Evolutionary conservation across 495 filamentous ascomycete species (phyloP), one percentile per base, ranked within the genome.

Genomic region (Penicillium silybi): DNA sequence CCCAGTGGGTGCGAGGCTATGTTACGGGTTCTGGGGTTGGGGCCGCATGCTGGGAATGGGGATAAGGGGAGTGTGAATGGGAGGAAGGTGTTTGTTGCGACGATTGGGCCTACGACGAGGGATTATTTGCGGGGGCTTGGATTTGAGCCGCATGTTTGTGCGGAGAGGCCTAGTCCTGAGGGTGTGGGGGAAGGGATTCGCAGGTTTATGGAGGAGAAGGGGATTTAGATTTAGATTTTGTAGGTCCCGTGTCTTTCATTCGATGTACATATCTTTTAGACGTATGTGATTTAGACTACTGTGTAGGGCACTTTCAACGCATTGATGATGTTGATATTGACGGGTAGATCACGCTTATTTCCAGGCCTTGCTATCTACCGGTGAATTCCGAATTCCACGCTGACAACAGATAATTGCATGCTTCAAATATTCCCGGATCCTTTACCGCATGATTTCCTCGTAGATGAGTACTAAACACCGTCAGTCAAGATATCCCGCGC

Each of bases 401-500:
- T 39, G 37, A 39, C 37, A 39, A 19, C 22, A 35, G 18, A 39
- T 39, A n/a, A 39, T 39, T 39, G 37, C 37, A 39, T 39, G 37
- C 37, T 39, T 23, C 18, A 18, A 38, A 25, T 32, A 39, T 46
- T 39, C 41, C 10, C 9, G 10, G 29, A 16, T 37, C 29, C 60
- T 62, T 62, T 89, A 98, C 75, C 95, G 86, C 93, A 98, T 98
- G 58, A 98, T 97, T 74, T 98, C 93, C 70, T 96, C 83, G 69
- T 90, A 98, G 70, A 98, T 98, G 61, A 98, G 77, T 50, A 85
- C 90, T 89, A 44, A 15, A 50, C 0, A 25, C 20, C 52, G 45
- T 44, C 59, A 57, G 59, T 52, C 34, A 47, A n/a, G 40, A 4
- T 13, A 3, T 17, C 40, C 9, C 35, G 17, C 1, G 19, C 16